Base-by-base conservation (phyloP, 257 asterid genomes). In the Scutellaria galericulata region DNA sequence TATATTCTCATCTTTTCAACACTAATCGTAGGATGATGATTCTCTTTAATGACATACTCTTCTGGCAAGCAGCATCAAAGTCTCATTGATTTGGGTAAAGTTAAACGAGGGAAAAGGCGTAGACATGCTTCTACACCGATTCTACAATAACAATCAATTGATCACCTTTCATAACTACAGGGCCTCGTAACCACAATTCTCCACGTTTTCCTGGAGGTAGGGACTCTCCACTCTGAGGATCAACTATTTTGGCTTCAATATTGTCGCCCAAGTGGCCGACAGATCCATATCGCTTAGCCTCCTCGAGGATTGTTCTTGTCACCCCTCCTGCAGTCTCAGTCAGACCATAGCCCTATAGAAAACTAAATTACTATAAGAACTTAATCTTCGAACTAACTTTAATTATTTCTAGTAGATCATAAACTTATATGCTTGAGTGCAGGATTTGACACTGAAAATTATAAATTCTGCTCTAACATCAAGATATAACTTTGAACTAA, bases 171-270 rank as follows among this genome's bases (percentile, higher is more conserved):
- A 91, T 93, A 66, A 91, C 18, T 14, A 66, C 13, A n/a, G 97
- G 92, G 40, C 97, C 97, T 64, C 97, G 85, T 52, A 94, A 41
- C 99, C 99, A 94, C 65, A 94, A 71, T 60, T 94, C 99, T 15
- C 97, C 99, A 1, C 82, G 89, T 52, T 83, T 74, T 64, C 96
- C 93, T 6, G 97, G 97, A 31, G 96, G 90, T 66, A 91, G 75
- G 41, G 86, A 77, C 48, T 86, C 84, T 61, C 96, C 95, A 61
- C 60, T 88, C 50, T 76, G 84, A 48, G 93, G 97, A 80, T 91
- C 96, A 52, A 91, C 95, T 71, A 91, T 86, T 89, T 83, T 94
- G 63, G 97, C 97, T 85, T 94, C 97, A 57, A 68, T 48, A 74
- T 80, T 83, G 72, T 84, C 87, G 27, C 80, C 44, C 68, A 94